Percentiles rank a stretch among this genome's conserved stretches.
Evolutionary conservation across 192 early-diverging fungal genomes (phyloP).

Genomic region (Coemansia sp.): DNA sequence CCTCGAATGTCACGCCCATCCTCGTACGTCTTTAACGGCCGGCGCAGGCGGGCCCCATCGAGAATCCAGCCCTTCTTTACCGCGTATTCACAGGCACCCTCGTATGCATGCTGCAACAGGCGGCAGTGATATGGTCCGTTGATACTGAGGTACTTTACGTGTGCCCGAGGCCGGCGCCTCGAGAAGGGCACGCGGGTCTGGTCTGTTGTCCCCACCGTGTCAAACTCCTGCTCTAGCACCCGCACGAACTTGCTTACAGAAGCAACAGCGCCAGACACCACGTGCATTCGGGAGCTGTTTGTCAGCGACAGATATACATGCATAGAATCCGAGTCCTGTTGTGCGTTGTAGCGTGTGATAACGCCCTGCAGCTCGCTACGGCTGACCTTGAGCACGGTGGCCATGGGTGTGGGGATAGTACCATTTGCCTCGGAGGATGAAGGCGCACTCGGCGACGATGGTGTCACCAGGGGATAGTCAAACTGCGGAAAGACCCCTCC

Average conservation of each 20-base stretch:
- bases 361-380: constrained; percentile 64
- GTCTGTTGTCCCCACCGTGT: constrained; percentile 65
- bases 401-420: constrained; percentile 67
- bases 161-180: constrained; percentile 76
- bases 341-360: constrained; percentile 64
- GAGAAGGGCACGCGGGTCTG: constrained; percentile 79
- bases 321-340: constrained; percentile 14
- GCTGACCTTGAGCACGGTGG: constrained; percentile 71
- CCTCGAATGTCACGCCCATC: constrained; percentile 15
- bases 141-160: constrained; percentile 69
- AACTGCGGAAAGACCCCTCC: constrained; percentile 78
- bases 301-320: constrained; percentile 73
- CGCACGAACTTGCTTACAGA: constrained; percentile 78
- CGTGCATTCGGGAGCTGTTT: constrained; percentile 74
- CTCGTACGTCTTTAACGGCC: constrained; percentile 6
- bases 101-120: constrained; percentile 60
- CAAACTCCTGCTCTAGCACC: constrained; percentile 72
- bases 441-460: too few relatives aligned
- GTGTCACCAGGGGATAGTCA: constrained; percentile 55
- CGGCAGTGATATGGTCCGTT: constrained; percentile 74
- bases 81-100: constrained; percentile 46
- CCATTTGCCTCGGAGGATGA: too few relatives aligned
- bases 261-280: constrained; percentile 78
- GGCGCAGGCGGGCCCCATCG: constrained; percentile 4
- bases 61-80: constrained; percentile 5